Conservation (phyloP, 2,329 filamentous ascomycete genomes). For the Sporothrix curviconia region DNA sequence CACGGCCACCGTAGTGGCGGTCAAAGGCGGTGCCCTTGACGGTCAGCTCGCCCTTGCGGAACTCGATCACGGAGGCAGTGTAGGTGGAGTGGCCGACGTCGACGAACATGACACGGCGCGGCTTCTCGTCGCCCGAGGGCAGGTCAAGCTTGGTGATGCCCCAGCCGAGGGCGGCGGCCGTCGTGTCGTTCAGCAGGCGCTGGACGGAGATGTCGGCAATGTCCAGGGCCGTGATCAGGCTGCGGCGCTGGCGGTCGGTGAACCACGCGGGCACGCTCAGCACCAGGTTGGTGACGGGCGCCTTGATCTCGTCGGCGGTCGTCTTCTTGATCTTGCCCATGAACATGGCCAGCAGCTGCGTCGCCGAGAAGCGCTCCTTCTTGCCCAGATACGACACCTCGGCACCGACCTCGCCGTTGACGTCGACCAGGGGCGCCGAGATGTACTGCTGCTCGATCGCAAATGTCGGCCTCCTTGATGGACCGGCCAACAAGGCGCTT, state of each 20-base stretch:
- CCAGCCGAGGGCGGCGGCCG: conserved; percentile 89
- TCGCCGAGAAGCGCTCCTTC: conserved; percentile 92
- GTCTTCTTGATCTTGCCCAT: conserved; percentile 90
- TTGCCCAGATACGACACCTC: conserved; percentile 90
- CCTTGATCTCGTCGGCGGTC: conserved; percentile 76
- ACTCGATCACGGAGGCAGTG: conserved; percentile 89
- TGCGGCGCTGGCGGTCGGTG: conserved; percentile 86
- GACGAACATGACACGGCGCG: conserved; percentile 81
- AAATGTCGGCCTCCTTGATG: conserved; percentile 83
- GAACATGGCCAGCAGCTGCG: conserved; percentile 92
- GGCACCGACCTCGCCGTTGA: conserved; percentile 89
- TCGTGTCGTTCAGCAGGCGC: conserved; percentile 95
- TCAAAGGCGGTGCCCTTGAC: conserved; percentile 92
- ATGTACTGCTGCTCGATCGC: conserved; percentile 89
- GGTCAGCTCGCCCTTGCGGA: conserved; percentile 90
- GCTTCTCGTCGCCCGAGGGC: conserved; percentile 81
- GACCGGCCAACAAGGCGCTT: conserved; percentile 87
- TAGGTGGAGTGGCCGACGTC: conserved; percentile 97
- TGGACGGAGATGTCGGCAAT: conserved; percentile 90
- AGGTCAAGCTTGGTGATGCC: conserved; percentile 98
- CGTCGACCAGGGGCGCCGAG: conserved; percentile 76
- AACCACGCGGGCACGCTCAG: conserved; percentile 96
- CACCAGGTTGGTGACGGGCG: conserved; percentile 87
- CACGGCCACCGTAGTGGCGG: conserved; percentile 91
- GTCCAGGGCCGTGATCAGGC: conserved; percentile 83